Conservation (phyloP, 371 early-diverging fungal species). For the Mucor velutinosus region DNA sequence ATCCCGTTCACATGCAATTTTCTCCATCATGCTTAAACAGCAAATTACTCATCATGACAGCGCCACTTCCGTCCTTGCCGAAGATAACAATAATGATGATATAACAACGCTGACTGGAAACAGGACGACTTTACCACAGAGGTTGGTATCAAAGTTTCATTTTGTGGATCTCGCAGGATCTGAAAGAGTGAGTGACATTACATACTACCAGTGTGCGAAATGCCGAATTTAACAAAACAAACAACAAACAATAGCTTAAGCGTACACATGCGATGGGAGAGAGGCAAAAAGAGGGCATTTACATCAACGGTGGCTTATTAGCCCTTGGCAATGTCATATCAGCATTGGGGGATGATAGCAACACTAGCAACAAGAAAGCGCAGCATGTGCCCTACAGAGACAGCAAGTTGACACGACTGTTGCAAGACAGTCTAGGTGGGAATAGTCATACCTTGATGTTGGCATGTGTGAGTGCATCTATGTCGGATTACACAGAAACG, state of each 20-base stretch:
- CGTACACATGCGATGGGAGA: constrained; percentile 90
- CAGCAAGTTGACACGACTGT: constrained; percentile 73
- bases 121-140: neutral
- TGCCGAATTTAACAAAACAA: neutral
- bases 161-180: constrained; percentile 57
- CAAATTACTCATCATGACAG: constrained; percentile 28
- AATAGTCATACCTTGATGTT: constrained; percentile 88
- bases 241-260: constrained; percentile 63
- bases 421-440: constrained; percentile 64
- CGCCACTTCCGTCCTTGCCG: neutral
- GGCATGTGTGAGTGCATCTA: constrained; percentile 81
- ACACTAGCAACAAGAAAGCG: constrained; percentile 27
- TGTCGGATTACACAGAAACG: constrained; percentile 79
- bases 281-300: constrained; percentile 92
- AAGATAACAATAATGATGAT: neutral
- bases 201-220: neutral
- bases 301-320: constrained; percentile 94
- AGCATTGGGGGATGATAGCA: constrained; percentile 85
- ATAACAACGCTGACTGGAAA: constrained; percentile 1
- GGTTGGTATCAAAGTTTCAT: constrained; percentile 35
- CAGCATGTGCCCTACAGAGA: constrained; percentile 93
- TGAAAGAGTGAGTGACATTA: constrained; percentile 35
- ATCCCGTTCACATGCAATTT: constrained; percentile 98
- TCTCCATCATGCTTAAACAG: constrained; percentile 80
- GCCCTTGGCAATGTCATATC: constrained; percentile 97